Base-by-base conservation (phyloP, 371 early-diverging fungal genomes). In the Nematocida major region DNA sequence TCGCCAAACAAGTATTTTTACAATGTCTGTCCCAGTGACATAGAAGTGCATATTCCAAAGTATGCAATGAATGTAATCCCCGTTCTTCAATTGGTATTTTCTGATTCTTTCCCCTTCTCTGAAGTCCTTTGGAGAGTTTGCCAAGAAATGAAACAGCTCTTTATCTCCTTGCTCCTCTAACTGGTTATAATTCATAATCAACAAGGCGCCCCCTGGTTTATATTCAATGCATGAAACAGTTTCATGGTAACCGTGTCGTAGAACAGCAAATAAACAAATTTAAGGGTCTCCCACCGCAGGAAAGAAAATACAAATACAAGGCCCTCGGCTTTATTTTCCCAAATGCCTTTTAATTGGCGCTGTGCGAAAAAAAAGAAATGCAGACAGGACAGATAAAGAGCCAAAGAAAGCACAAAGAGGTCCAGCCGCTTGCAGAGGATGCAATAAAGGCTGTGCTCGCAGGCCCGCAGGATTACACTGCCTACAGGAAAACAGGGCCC, bases 11-110 rank as follows among this genome's bases (percentile, higher is more conserved):
- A 98, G 87, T 0, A 91, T 90, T 39, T 94, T 90, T 20, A 97
- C 95, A 80, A 98, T 96, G 81, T 98, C 99, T 0, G 97, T 96
- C 3, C 97, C 96, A 11, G 96, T 83, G 26, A 86, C 79, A 54
- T 82, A 85, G 68, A 84, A 85, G 62, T 84, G 84, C 81, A 79
- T 84, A 49, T 85, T 84, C 84, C 84, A 85, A 43, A 85, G 68
- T 18, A 84, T 81, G 77, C 86, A 85, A 61, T 85, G 86, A 30
- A 85, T 80, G 54, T 81, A 84, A 53, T 85, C 86, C 30, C 85
- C 85, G 63, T 85, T 85, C 61, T 84, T 84, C 43, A 85, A 54
- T 66, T 85, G 85, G 76, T 79, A 84, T 68, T 85, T 85, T 54
- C 79, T 79, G 43, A 85, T 85, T 54, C 81, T 73, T 61, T 85